Evolutionary conservation across 2,329 filamentous ascomycete genomes (phyloP).

Genomic region (Paracoccidioides brasiliensis): DNA sequence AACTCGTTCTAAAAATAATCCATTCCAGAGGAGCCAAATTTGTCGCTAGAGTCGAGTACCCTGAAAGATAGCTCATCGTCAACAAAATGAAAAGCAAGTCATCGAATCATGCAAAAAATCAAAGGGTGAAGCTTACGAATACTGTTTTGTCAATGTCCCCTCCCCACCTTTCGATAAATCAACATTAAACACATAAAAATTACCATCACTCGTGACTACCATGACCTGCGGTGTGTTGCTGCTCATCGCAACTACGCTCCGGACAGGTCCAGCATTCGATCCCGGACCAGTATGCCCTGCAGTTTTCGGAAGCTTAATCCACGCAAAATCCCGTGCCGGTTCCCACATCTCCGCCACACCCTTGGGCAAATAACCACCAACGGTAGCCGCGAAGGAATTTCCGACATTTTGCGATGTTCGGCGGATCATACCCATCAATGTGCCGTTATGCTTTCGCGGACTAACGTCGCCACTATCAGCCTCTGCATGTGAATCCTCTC

Average conservation of each 20-base stretch:
- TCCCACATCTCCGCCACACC: constrained; percentile 98
- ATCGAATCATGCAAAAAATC: no score
- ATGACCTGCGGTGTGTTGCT: constrained; percentile 91
- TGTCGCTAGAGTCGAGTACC: constrained; percentile 33
- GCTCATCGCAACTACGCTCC: constrained; percentile 95
- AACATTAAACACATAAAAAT: constrained; percentile 89
- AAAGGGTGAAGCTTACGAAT: constrained; percentile 58
- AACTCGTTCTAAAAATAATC: constrained; percentile 20
- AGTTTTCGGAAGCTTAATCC: constrained; percentile 73
- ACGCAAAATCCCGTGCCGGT: constrained; percentile 85
- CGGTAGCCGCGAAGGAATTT: constrained; percentile 72
- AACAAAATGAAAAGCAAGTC: neutral
- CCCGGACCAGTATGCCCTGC: constrained; percentile 25
- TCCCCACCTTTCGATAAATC: constrained; percentile 92
- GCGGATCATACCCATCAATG: constrained; percentile 80
- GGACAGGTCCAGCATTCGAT: constrained; percentile 42
- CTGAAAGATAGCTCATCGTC: no score
- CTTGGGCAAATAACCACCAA: constrained; percentile 82
- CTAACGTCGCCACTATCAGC: constrained; percentile 21
- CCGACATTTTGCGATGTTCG: constrained; percentile 90
- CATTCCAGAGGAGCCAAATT: constrained; percentile 23
- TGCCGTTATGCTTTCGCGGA: constrained; percentile 49
- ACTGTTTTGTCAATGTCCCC: constrained; percentile 79
- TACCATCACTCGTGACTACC: constrained; percentile 92
- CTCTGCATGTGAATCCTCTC: constrained; percentile 22